A percentile compares a stretch with the other conserved stretches of the same genome.
These are phyloP conservation scores for Pyrrhoderma noxium DNA, from an alignment of 1,284 basidiomycete species.

Conservation along the genomic window DNA sequence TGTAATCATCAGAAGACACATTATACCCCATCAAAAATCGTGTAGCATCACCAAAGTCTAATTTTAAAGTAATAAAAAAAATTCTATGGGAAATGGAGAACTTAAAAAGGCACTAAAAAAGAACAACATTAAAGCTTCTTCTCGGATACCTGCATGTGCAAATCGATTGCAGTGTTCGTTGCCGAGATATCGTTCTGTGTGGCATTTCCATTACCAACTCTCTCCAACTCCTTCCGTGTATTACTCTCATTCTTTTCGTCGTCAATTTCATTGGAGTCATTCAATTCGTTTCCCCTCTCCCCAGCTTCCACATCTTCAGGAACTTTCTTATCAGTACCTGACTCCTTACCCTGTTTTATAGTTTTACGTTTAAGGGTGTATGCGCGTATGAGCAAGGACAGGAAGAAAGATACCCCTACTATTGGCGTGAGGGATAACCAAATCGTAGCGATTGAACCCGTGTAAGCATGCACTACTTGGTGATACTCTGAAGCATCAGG, in stretches of 20 bases:
- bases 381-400: slow-evolving; percentile 49
- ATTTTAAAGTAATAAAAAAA: too few relatives aligned
- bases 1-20: too few relatives aligned
- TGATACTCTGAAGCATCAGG: slow-evolving; percentile 39
- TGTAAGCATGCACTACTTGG: slow-evolving; percentile 61
- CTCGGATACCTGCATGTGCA: background rate
- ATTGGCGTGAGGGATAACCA: slow-evolving; percentile 68
- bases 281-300: background rate
- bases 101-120: too few relatives aligned
- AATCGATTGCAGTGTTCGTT: slow-evolving; percentile 5
- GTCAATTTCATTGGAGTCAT: background rate
- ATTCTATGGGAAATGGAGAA: too few relatives aligned
- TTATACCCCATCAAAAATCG: too few relatives aligned
- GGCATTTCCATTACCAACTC: background rate
- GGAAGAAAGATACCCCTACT: slow-evolving; percentile 47
- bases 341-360: slow-evolving; percentile 33
- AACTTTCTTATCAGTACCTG: background rate
- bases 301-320: background rate
- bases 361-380: slow-evolving; percentile 59
- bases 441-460: slow-evolving; percentile 58
- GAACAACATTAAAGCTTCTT: too few relatives aligned
- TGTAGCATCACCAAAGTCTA: too few relatives aligned
- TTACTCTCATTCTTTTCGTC: slow-evolving; percentile 1
- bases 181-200: slow-evolving; percentile 4
- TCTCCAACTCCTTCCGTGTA: background rate